These are phyloP conservation scores for Euclidium syriacum DNA, from an alignment of 345 rosid genomes.

Conservation along the genomic window DNA sequence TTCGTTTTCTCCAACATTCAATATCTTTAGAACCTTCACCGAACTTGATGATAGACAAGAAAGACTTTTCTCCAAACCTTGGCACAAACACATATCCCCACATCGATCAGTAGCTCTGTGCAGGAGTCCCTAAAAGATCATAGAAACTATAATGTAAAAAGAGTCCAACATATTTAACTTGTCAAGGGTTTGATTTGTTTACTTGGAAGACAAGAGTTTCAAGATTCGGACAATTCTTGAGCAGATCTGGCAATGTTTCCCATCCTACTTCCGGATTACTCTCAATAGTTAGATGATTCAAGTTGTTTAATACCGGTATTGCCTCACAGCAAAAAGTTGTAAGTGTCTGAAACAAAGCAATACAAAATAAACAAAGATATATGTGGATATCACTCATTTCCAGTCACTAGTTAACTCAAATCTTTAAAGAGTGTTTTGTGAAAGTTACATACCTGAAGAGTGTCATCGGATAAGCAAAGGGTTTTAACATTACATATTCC, in stretches of 20 bases:
- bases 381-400: background rate
- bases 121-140: constrained; percentile 6
- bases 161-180: background rate
- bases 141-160: background rate
- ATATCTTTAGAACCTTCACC: constrained; percentile 18
- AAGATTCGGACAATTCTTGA: constrained; percentile 22
- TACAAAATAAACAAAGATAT: too few species aligned
- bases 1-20: constrained; percentile 26
- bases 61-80: background rate
- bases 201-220: constrained; percentile 19
- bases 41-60: constrained; percentile 15
- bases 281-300: constrained; percentile 19
- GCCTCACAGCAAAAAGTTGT: constrained; percentile 16
- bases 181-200: background rate
- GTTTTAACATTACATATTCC: constrained; percentile 28
- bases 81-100: constrained; percentile 17
- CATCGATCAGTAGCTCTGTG: constrained; percentile 14
- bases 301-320: constrained; percentile 11
- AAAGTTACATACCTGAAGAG: too few species aligned
- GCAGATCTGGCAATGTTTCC: constrained; percentile 17
- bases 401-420: background rate
- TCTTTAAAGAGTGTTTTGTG: too few species aligned
- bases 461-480: constrained; percentile 16
- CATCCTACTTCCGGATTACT: constrained; percentile 16
- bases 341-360: constrained; percentile 13